A percentile compares a stretch with the other conserved stretches of the same genome.
Conservation (phyloP, 2,329 filamentous ascomycete species). For the Colletotrichum incanum region DNA sequence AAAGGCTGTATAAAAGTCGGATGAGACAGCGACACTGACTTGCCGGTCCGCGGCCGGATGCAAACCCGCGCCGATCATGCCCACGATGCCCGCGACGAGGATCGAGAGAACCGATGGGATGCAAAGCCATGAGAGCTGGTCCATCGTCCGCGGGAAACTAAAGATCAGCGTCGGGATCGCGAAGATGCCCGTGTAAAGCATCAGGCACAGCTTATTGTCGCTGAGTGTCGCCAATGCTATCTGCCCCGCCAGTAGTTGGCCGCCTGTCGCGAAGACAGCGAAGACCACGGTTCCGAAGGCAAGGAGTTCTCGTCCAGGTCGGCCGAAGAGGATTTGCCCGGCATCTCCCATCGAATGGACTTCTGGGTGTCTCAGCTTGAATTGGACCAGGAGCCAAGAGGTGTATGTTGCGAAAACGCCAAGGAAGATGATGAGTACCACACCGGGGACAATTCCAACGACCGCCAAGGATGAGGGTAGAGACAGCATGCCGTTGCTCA, state of each 20-base stretch:
- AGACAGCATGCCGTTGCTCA: constrained; percentile 68
- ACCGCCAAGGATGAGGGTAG: constrained; percentile 66
- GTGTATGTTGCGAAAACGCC: constrained; percentile 64
- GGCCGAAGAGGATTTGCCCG: constrained; percentile 66
- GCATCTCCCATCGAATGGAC: constrained; percentile 69
- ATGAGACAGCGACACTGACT: constrained; percentile 56
- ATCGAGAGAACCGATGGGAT: constrained; percentile 63
- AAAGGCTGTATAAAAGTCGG: constrained; percentile 52
- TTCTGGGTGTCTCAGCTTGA: constrained; percentile 65
- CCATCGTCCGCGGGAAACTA: constrained; percentile 65
- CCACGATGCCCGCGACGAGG: constrained; percentile 64
- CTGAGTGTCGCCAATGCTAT: constrained; percentile 64
- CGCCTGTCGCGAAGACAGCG: constrained; percentile 65
- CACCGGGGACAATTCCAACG: constrained; percentile 64
- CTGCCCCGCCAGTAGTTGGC: constrained; percentile 66
- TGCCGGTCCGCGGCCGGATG: constrained; percentile 56
- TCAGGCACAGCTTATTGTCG: constrained; percentile 62
- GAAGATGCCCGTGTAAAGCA: constrained; percentile 67
- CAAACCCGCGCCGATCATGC: constrained; percentile 64
- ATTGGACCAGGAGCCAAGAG: constrained; percentile 62
- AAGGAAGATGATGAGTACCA: constrained; percentile 59
- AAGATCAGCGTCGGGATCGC: constrained; percentile 62
- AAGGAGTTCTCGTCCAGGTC: constrained; percentile 65
- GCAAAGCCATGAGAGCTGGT: constrained; percentile 63
- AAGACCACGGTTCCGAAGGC: constrained; percentile 66